Base-by-base conservation (phyloP, 1,284 basidiomycete species). In the Cutaneotrichosporon sp. region DNA sequence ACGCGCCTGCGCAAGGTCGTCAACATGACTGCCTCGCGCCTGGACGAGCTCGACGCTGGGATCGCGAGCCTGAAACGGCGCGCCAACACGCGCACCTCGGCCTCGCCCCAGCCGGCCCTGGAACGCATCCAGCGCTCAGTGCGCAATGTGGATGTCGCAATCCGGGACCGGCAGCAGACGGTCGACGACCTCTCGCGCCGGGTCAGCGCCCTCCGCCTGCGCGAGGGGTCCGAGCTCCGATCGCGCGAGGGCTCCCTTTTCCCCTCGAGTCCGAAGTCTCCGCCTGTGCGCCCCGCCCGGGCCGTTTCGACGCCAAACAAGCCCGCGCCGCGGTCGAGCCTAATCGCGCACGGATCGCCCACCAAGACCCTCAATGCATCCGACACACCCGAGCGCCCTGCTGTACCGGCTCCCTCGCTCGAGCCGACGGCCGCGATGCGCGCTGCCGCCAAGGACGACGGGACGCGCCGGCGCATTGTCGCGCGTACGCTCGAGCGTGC, bases 91-190 rank as follows among this genome's bases (percentile, higher is more conserved):
- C 29, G 67, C 58, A 53, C 22, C 54, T 61, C 25, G 7, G 43
- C 20, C 10, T 6, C 24, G 24, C 55, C 53, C 10, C 55, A 54
- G 25, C 64, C 60, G 0, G 76, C 81, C 8, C 76, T 84, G 8
- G 83, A 84, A 61, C 74, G 80, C 3, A 77, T 84, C 20, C 75
- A 81, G 43, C 77, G 81, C 5, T 76, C 82, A 0, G 79, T 82
- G 25, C 78, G 81, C 24, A 81, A 82, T 67, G 79, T 84, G 49
- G 81, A 80, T 8, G 69, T 72, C 10, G 78, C 78, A 14, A 79
- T 82, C 0, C 69, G 73, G 9, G 77, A 80, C 13, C 75, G 77
- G 55, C 74, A 74, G 14, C 60, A 74, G 52, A 78, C 80, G 49
- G 74, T 83, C 34, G 81, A 83, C 67, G 81, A 81, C 31, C 72